These are phyloP conservation scores for Saccharomycopsis hybrid DNA, from an alignment of 1,139 yeast species.

Conservation along the genomic window DNA sequence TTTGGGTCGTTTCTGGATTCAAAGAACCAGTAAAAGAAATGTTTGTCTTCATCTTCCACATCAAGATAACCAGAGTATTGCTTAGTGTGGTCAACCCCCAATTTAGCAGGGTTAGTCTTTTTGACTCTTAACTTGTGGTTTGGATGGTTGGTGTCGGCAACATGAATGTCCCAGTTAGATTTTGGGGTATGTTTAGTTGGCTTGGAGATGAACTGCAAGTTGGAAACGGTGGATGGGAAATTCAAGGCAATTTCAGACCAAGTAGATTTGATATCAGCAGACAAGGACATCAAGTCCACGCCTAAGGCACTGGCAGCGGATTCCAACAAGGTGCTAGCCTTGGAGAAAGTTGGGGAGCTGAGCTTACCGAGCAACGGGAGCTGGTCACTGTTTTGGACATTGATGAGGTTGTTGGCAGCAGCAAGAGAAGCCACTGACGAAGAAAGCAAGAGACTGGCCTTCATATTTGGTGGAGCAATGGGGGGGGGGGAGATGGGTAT, in stretches of 20 bases:
- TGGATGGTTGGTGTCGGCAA: slow-evolving; percentile 38
- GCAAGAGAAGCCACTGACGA: slow-evolving; percentile 1
- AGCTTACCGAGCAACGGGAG: slow-evolving; percentile 13
- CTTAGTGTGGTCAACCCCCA: slow-evolving; percentile 67
- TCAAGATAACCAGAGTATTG: slow-evolving; percentile 89
- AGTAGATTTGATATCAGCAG: slow-evolving; percentile 42
- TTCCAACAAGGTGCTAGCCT: slow-evolving; percentile 24
- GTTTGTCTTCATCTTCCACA: slow-evolving; percentile 76
- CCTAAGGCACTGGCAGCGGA: slow-evolving; percentile 37
- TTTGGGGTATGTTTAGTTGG: slow-evolving; percentile 41
- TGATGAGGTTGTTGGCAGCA: slow-evolving; percentile 6
- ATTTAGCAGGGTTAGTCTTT: slow-evolving; percentile 43
- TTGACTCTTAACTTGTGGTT: slow-evolving; percentile 59
- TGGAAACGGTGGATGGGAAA: slow-evolving; percentile 47
- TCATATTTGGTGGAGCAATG: background rate
- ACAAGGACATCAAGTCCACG: slow-evolving; percentile 40
- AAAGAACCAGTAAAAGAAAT: slow-evolving; percentile 79
- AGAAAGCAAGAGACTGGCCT: background rate
- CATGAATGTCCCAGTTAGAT: slow-evolving; percentile 52
- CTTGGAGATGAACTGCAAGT: slow-evolving; percentile 42
- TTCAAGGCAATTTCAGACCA: slow-evolving; percentile 58
- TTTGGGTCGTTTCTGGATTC: slow-evolving; percentile 86
- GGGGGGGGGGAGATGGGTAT: background rate
- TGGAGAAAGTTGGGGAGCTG: slow-evolving; percentile 4
- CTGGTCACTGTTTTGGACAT: background rate